These are phyloP conservation scores for Didymellaceae sp. DNA, from an alignment of 2,329 filamentous ascomycete species.

Conservation along the genomic window DNA sequence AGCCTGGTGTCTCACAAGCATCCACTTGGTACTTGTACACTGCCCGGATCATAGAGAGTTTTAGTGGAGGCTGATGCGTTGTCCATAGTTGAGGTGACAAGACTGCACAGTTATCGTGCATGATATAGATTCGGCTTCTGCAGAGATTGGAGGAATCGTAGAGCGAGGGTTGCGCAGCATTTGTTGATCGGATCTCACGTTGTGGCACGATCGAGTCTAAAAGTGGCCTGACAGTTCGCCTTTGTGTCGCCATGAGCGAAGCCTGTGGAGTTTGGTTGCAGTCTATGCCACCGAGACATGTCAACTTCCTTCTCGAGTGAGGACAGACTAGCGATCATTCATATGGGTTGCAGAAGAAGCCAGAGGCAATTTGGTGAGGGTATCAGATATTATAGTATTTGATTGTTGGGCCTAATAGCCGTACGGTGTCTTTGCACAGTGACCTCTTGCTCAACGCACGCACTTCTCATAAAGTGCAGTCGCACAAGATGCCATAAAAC, in stretches of 20 bases:
- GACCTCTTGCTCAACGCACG: constrained; percentile 20
- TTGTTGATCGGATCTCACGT: constrained; percentile 10
- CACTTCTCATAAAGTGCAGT: constrained; percentile 43
- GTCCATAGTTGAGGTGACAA: neutral
- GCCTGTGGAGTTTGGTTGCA: constrained; percentile 1
- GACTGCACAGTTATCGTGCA: constrained; percentile 8
- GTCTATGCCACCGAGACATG: neutral
- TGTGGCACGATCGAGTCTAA: constrained; percentile 2
- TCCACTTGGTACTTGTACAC: neutral
- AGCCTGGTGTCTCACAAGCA: constrained; percentile 4
- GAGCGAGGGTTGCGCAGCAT: constrained; percentile 2
- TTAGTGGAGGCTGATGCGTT: constrained; percentile 4
- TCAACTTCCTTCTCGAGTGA: neutral
- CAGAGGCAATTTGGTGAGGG: too few relatives aligned
- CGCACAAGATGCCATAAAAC: constrained; percentile 29
- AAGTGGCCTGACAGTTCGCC: constrained; percentile 14
- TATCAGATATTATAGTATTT: constrained; percentile 21
- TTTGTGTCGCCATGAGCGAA: constrained; percentile 5
- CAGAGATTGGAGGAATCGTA: neutral
- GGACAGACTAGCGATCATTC: too few relatives aligned
- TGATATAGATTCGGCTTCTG: constrained; percentile 3
- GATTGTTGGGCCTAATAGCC: constrained; percentile 33
- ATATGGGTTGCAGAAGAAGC: too few relatives aligned
- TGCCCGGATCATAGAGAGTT: neutral
- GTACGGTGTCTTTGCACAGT: constrained; percentile 33